phyloP scores from a whole-genome alignment of 2,329 filamentous ascomycete species.

The Elsinoe ampelina region DNA sequence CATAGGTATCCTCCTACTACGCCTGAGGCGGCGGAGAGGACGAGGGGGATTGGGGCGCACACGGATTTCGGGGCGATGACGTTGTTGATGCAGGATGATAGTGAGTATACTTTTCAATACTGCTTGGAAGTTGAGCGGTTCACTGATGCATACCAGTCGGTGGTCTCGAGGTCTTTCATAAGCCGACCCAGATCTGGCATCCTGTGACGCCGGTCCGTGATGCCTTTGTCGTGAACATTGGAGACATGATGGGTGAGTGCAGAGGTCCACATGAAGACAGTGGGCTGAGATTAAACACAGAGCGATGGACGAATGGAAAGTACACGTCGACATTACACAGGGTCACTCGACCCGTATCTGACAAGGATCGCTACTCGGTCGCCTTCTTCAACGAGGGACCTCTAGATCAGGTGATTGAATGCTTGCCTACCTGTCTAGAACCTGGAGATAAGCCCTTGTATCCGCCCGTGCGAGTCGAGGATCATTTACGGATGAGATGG shows the following conservation, averaged over 20 bases:
- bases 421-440: background rate
- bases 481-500: background rate
- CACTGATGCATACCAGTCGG: constrained; percentile 20
- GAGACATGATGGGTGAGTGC: constrained; percentile 15
- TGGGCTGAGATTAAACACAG: background rate
- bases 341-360: constrained; percentile 43
- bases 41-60: constrained; percentile 35
- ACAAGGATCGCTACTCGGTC: constrained; percentile 44
- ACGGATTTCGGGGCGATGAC: constrained; percentile 37
- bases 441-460: background rate
- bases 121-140: too few species aligned
- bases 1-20: constrained; percentile 33
- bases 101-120: background rate
- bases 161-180: constrained; percentile 31
- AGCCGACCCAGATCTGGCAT: constrained; percentile 23
- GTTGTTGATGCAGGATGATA: constrained; percentile 33
- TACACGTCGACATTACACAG: constrained; percentile 48
- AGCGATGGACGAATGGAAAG: constrained; percentile 40
- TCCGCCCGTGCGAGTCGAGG: background rate
- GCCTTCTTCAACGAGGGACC: constrained; percentile 50
- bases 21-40: constrained; percentile 29
- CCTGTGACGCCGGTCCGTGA: constrained; percentile 23
- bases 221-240: constrained; percentile 21
- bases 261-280: background rate
- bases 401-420: constrained; percentile 30